Conservation (phyloP, 2,329 filamentous ascomycete species). For the Calonectria pseudoturangicola region DNA sequence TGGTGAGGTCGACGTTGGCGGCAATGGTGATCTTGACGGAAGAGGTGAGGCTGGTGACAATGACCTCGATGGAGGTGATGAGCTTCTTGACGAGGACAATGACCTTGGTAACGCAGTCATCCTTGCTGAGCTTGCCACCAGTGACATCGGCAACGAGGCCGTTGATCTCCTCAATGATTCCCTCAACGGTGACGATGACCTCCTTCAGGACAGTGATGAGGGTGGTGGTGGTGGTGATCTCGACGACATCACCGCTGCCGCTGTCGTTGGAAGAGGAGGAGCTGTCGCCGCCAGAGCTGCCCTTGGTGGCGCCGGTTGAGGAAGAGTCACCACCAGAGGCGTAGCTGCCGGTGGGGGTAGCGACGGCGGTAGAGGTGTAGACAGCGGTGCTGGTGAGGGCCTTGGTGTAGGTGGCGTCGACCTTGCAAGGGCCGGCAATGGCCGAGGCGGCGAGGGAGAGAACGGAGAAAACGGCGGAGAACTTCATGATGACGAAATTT, state of each 20-base stretch:
- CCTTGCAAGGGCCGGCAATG: slow-evolving; percentile 14
- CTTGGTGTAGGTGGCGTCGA: background rate
- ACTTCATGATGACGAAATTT: slow-evolving; percentile 9
- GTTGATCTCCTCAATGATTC: background rate
- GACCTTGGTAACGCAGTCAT: background rate
- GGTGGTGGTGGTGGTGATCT: slow-evolving; percentile 8
- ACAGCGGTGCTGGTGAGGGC: background rate
- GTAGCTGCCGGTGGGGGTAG: background rate
- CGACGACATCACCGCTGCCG: background rate
- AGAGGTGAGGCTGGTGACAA: slow-evolving; percentile 4
- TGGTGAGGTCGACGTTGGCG: background rate
- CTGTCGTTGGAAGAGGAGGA: background rate
- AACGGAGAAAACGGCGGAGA: slow-evolving; percentile 9
- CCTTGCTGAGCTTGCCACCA: slow-evolving; percentile 3
- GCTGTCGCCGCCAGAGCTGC: slow-evolving; percentile 9
- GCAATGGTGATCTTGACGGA: background rate
- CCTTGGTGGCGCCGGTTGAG: background rate
- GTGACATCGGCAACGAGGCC: slow-evolving; percentile 10
- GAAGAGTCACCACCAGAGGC: background rate
- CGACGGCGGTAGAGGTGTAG: background rate
- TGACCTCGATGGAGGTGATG: slow-evolving; percentile 2
- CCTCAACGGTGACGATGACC: background rate
- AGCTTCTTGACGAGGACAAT: slow-evolving; percentile 4
- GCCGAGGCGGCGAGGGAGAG: slow-evolving; percentile 7
- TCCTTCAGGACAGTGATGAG: slow-evolving; percentile 16